Conservation (phyloP, 352 stramenopile genomes). For the Thalassiosira livingstoniorum region DNA sequence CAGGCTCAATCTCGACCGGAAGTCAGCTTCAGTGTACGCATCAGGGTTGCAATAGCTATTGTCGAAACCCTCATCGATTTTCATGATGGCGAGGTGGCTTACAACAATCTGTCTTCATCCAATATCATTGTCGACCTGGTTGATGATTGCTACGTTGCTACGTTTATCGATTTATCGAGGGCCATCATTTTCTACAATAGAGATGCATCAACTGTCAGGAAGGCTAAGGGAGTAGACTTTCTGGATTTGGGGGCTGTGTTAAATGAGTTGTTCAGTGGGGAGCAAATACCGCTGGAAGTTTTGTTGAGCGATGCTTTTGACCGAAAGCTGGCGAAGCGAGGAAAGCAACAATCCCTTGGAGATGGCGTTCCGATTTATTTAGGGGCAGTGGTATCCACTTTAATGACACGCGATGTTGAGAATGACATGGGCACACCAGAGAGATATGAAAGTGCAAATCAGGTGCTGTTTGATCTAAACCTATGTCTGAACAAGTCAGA, state of each 20-base stretch:
- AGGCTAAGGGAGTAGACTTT: not conserved
- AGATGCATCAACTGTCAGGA: not conserved
- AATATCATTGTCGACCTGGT: slow-evolving; percentile 33
- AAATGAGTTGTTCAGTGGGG: slow-evolving; percentile 15
- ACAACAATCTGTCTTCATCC: slow-evolving; percentile 27
- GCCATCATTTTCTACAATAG: slow-evolving; percentile 1
- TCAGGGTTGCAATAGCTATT: slow-evolving; percentile 28
- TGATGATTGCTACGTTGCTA: slow-evolving; percentile 27
- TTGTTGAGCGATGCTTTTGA: not conserved
- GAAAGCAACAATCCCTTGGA: slow-evolving; percentile 1
- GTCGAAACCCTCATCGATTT: slow-evolving; percentile 20
- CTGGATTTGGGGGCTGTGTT: slow-evolving; percentile 7
- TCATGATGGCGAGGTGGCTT: slow-evolving; percentile 12
- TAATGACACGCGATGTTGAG: not conserved
- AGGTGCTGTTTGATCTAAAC: slow-evolving; percentile 34
- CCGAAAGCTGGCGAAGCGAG: slow-evolving; percentile 8
- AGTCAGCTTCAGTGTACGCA: not conserved
- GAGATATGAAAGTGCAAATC: slow-evolving; percentile 1
- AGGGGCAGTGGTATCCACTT: slow-evolving; percentile 10
- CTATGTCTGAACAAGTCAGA: slow-evolving; percentile 15
- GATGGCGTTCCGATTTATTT: slow-evolving; percentile 29
- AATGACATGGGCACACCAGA: not conserved
- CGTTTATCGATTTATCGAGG: slow-evolving; percentile 33
- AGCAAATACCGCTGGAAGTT: not conserved
- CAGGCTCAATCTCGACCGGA: not conserved